Base-by-base conservation (phyloP, 371 early-diverging fungal genomes). In the Apophysomyces variabilis region DNA sequence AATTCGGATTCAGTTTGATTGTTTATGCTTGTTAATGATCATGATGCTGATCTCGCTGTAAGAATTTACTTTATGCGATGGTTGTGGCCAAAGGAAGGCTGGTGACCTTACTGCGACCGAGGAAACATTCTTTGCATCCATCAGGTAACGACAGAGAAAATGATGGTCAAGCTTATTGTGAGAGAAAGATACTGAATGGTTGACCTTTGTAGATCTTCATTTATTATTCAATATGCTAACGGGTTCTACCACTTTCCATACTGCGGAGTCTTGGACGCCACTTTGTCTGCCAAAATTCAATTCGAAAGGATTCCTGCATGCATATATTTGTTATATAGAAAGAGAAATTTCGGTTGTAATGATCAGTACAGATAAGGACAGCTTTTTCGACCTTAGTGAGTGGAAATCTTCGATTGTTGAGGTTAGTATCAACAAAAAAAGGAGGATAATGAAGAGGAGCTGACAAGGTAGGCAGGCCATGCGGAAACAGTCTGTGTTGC, bases 261-360 rank as follows among this genome's bases (percentile, higher is more conserved):
- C 91, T 56, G 90, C 83, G 12, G 96, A 96, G 72, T 89, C 91
- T 11, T 98, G 97, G 96, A 92, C 92, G 3, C 98, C 98, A 14
- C 83, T 98, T n/a, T 98, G 98, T 69, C 85, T 96, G 21, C 97
- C 98, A 36, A 90, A 88, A 60, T 94, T 96, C 78, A 95, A 97
- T 75, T 83, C 87, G 58, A 85, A 87, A 69, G 95, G 92, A 3
- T 97, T 95, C 71, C 75, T 98, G 38, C 92, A 96, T 70, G 93
- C 93, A 0, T 95, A 96, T 66, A 89, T 96, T 6, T 90, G 87
- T 68, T 94, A 91, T 69, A 80, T 96, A 35, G 85, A 88, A 18
- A 71, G 83, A 5, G 87, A 89, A 6, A 73, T 91, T 6, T 91
- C 89, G 38, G 73, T 96, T 36, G 80, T 94, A 0, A 79, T 94